These are phyloP conservation scores for Nannizzia gypsea DNA, from an alignment of 2,329 filamentous ascomycete species.

Conservation along the genomic window DNA sequence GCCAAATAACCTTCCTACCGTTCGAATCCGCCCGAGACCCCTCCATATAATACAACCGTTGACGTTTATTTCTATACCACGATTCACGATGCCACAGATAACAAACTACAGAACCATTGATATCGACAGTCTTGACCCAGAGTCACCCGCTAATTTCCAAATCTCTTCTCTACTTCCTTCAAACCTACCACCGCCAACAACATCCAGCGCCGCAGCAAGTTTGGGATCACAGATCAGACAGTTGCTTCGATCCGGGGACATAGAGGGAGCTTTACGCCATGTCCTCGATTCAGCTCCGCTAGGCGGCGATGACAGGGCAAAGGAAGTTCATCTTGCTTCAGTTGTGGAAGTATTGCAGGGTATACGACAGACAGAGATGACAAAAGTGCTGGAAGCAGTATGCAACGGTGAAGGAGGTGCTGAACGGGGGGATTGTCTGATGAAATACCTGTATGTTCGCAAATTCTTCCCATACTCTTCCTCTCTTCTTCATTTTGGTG, in stretches of 20 bases:
- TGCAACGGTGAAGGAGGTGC: slow-evolving; percentile 66
- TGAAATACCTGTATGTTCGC: slow-evolving; percentile 82
- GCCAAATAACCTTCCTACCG: not conserved
- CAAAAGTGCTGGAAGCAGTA: slow-evolving; percentile 69
- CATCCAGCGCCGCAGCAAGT: slow-evolving; percentile 65
- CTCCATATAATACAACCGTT: not conserved
- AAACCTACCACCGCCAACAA: slow-evolving; percentile 54
- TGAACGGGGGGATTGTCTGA: slow-evolving; percentile 80
- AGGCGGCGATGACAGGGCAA: slow-evolving; percentile 38
- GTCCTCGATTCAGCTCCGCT: slow-evolving; percentile 77
- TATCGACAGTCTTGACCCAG: slow-evolving; percentile 80
- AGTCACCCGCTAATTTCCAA: slow-evolving; percentile 86
- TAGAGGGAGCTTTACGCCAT: slow-evolving; percentile 72
- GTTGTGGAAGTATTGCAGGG: slow-evolving; percentile 90
- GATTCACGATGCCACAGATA: slow-evolving; percentile 28
- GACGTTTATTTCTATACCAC: not conserved
- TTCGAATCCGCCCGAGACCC: not conserved
- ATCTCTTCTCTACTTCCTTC: slow-evolving; percentile 69
- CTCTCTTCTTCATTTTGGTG: slow-evolving; percentile 8
- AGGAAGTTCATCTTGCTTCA: slow-evolving; percentile 78
- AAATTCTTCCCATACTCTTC: not conserved
- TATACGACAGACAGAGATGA: slow-evolving; percentile 94
- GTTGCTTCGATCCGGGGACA: slow-evolving; percentile 72
- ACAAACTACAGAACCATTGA: slow-evolving; percentile 78
- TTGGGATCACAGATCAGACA: slow-evolving; percentile 74